Conservation (phyloP, 2,329 filamentous ascomycete genomes). For the Diaporthe sp. region DNA sequence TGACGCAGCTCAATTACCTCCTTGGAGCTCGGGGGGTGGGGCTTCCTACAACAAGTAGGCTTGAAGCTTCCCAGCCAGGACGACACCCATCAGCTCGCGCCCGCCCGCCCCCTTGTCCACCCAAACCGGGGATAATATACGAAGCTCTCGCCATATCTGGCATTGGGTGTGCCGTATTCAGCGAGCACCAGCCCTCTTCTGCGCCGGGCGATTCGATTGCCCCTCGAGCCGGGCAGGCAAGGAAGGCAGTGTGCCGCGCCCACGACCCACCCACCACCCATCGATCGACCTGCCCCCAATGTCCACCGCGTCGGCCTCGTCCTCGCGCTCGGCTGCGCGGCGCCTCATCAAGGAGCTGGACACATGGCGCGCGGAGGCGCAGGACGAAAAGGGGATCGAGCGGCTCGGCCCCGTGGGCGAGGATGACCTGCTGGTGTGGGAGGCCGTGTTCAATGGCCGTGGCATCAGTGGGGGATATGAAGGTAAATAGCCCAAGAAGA, state of each 20-base stretch:
- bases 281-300: neutral
- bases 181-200: neutral
- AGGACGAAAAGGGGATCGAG: constrained; percentile 65
- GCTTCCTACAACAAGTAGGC: neutral
- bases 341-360: constrained; percentile 69
- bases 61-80: neutral
- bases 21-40: constrained; percentile 2
- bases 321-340: constrained; percentile 61
- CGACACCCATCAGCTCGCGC: neutral
- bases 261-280: neutral
- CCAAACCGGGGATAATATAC: neutral
- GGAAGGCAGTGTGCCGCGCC: neutral
- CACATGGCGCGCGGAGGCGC: constrained; percentile 60
- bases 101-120: neutral
- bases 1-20: constrained; percentile 2
- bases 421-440: constrained; percentile 67
- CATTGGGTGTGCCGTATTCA: neutral
- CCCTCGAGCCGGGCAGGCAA: neutral
- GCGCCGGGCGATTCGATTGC: neutral
- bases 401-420: constrained; percentile 65
- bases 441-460: constrained; percentile 69
- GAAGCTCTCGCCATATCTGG: neutral
- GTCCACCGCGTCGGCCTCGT: constrained; percentile 38
- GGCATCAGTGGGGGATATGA: constrained; percentile 67
- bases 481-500: constrained; percentile 50